These are phyloP conservation scores for Ogataea trehaloabstinens DNA, from an alignment of 805 yeast genomes.

Conservation along the genomic window DNA sequence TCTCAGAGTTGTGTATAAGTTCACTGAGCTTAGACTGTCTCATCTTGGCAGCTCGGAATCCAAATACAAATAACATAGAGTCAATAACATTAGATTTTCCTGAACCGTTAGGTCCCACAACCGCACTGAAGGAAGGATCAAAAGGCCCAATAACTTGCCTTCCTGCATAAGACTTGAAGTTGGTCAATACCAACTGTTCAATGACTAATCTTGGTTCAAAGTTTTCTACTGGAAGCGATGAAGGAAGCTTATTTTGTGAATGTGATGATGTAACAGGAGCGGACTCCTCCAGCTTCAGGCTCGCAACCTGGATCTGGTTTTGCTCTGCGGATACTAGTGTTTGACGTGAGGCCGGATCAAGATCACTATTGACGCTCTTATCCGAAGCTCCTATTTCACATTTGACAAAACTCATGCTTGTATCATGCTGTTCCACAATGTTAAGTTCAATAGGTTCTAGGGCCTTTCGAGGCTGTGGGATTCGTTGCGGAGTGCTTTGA, in stretches of 20 bases:
- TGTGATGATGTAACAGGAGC: background rate
- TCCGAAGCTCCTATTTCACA: background rate
- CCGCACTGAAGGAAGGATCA: conserved; percentile 89
- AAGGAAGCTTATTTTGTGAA: background rate
- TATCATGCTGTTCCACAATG: background rate
- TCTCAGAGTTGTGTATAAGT: conserved; percentile 86
- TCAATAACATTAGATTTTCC: conserved; percentile 98
- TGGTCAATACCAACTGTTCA: conserved; percentile 65
- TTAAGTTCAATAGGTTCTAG: background rate
- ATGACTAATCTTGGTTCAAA: conserved; percentile 63
- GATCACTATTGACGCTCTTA: background rate
- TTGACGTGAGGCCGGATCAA: conserved; percentile 5
- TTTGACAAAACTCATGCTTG: background rate
- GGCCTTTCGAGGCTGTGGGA: background rate
- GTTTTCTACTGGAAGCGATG: conserved; percentile 4
- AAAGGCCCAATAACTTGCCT: conserved; percentile 92
- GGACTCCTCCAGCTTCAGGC: conserved; percentile 9
- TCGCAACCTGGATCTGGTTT: conserved; percentile 13
- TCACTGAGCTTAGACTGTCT: conserved; percentile 93
- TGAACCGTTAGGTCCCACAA: conserved; percentile 98
- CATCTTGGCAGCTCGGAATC: conserved; percentile 95
- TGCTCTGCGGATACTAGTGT: conserved; percentile 7
- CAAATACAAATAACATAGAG: conserved; percentile 95
- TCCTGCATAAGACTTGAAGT: conserved; percentile 96
- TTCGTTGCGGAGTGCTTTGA: background rate